Conservation (phyloP, 441 rosid genomes). For the Corymbia calophylla region DNA sequence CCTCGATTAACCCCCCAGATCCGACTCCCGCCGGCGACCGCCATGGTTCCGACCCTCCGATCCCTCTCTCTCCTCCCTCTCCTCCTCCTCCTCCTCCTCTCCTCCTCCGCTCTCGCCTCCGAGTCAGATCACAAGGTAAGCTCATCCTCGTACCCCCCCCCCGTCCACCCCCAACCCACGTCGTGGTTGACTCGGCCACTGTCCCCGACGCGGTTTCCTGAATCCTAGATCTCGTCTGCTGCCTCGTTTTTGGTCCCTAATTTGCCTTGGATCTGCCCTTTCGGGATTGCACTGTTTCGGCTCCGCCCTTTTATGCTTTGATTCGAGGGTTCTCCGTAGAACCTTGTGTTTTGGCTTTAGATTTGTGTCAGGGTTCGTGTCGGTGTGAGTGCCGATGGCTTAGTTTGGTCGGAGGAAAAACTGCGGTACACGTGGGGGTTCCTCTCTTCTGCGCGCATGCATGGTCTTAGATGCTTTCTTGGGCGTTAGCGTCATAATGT, state of each 20-base stretch:
- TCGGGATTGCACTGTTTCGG: neutral
- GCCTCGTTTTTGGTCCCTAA: neutral
- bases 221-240: neutral
- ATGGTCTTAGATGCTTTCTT: neutral
- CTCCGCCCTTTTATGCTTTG: neutral
- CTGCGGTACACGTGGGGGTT: neutral
- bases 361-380: neutral
- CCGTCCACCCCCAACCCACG: neutral
- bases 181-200: neutral
- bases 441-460: neutral
- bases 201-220: neutral
- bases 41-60: conserved; percentile 27
- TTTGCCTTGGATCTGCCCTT: neutral
- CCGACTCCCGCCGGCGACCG: conserved; percentile 19
- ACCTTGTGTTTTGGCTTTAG: neutral
- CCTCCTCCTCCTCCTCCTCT: conserved; percentile 19
- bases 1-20: conserved; percentile 2
- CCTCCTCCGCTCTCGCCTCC: conserved; percentile 48
- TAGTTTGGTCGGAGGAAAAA: neutral
- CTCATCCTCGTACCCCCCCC: neutral
- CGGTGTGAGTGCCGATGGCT: neutral
- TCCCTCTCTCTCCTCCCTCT: conserved; percentile 12
- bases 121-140: conserved; percentile 97
- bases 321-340: neutral
- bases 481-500: neutral